phyloP scores from a whole-genome alignment of 2,329 filamentous ascomycete genomes.

The Akanthomyces dipterigenus region DNA sequence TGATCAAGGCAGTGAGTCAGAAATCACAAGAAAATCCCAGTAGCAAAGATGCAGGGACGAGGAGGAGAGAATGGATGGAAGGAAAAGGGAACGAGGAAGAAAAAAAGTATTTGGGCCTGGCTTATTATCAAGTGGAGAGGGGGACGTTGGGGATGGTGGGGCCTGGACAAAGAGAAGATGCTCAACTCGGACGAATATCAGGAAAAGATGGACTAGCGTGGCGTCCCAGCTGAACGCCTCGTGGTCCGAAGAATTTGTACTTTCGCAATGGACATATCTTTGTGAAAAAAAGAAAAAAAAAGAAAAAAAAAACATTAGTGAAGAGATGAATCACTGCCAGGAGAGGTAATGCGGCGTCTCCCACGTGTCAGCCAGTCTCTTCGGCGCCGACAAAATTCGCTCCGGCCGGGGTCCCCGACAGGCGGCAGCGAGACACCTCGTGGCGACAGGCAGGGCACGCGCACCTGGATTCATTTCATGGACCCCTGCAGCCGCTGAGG shows the following conservation, averaged over 20 bases:
- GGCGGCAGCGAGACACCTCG: neutral
- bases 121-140: neutral
- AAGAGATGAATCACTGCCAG: too few species aligned
- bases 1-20: too few species aligned
- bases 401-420: neutral
- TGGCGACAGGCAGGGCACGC: neutral
- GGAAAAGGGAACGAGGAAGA: neutral
- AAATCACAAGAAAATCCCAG: neutral
- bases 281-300: too few species aligned
- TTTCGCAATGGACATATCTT: too few species aligned
- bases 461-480: neutral
- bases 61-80: neutral
- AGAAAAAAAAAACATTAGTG: too few species aligned
- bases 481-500: neutral
- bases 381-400: too few species aligned
- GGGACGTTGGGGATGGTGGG: neutral
- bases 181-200: neutral
- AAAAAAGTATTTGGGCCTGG: neutral
- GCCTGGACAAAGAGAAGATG: neutral
- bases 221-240: conserved; percentile 3
- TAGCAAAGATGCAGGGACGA: too few species aligned
- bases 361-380: too few species aligned
- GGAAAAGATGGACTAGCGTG: neutral
- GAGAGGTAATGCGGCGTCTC: too few species aligned
- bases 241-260: neutral